Base-by-base conservation (phyloP, 2,329 filamentous ascomycete genomes). In the Venturia aucupariae region DNA sequence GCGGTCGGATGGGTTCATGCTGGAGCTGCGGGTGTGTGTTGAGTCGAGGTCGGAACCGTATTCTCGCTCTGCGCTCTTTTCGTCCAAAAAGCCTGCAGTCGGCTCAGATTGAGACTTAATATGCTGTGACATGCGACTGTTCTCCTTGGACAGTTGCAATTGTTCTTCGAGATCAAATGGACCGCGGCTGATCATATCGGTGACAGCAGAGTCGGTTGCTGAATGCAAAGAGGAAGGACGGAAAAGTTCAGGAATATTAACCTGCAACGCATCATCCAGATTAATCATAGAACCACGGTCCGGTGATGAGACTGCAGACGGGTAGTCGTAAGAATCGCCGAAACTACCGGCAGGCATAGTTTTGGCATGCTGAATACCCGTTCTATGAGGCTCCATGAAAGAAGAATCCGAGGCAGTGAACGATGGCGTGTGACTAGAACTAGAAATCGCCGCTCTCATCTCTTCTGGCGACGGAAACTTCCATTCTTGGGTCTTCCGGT, bases 101-200 rank as follows among this genome's bases (percentile, higher is more conserved):
- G 75, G 75, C 60, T 76, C 75, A 0, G 75, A 77, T 62, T 76
- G 74, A 15, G 74, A 75, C 61, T 76, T 75, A 63, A 71, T 74
- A 62, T 77, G 75, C 61, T 73, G 75, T 0, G 73, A 75, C 27
- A 72, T 71, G 38, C 75, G 74, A 59, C 76, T 73, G 63, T 74
- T 76, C 55, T 71, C 74, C 39, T 74, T 68, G 0, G 74, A 74
- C 13, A 76, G 70, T 39, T 75, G 71, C 10, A 76, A 71, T 63
- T 76, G 75, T 27, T 81, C 78, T 67, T 81, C 79, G 7, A 81
- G 74, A 68, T 81, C 79, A 67, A 81, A 81, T 0, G 79, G 79
- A 64, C 81, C 78, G 4, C 78, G 77, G 62, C 73, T 77, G 46
- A 75, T 75, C 24, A 73, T 71, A 62, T 79, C 76, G 22, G 74